Conservation (phyloP, 495 filamentous ascomycete genomes). For the Tuber aestivum region DNA sequence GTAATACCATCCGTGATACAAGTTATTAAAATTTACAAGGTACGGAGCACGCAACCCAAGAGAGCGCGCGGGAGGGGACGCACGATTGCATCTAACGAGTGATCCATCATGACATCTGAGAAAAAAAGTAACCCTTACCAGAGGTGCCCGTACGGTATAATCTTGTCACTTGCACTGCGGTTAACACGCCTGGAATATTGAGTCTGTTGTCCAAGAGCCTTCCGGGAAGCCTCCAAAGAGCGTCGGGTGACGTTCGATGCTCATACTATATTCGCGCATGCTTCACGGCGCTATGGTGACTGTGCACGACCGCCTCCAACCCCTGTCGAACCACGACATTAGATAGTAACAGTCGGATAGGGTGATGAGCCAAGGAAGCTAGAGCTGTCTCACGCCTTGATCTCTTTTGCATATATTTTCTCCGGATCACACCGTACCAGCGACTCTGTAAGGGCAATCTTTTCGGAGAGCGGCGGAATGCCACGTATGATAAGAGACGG, state of each 20-base stretch:
- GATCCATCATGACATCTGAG: neutral
- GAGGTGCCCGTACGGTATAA: neutral
- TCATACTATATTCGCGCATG: neutral
- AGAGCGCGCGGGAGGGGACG: neutral
- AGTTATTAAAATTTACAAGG: neutral
- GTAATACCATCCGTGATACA: neutral
- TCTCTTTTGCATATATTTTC: neutral
- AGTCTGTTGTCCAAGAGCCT: neutral
- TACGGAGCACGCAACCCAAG: neutral
- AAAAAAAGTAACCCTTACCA: neutral
- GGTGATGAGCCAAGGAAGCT: neutral
- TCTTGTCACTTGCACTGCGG: neutral
- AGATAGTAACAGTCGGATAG: neutral
- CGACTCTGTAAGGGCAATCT: neutral
- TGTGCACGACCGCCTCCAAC: neutral
- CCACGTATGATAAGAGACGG: neutral
- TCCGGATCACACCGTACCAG: neutral
- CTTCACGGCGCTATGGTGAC: neutral
- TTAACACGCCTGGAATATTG: neutral
- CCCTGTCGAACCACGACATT: neutral
- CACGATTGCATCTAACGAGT: neutral
- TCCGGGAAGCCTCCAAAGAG: neutral
- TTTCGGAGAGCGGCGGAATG: neutral
- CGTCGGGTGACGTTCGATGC: neutral
- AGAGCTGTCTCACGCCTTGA: neutral